A percentile compares a stretch with the other conserved stretches of the same genome.
phyloP scores from a whole-genome alignment of 768 basidiomycete species.

The Boletus reticuloceps region DNA sequence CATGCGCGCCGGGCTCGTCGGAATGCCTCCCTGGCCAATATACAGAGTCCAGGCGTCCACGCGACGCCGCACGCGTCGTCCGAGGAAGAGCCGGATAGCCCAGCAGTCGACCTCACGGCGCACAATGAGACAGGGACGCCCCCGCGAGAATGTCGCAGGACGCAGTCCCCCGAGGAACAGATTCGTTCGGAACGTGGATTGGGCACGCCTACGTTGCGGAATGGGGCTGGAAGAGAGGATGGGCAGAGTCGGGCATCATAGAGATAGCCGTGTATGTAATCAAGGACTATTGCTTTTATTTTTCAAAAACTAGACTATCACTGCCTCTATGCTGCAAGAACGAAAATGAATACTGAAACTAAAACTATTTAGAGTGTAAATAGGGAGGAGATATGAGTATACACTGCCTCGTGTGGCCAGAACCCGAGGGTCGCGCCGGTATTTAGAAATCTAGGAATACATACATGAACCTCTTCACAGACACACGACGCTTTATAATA shows the following conservation, averaged over 20 bases:
- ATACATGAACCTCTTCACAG: slow-evolving; percentile 1
- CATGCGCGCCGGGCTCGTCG: slow-evolving; percentile 72
- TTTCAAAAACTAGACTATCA: too few relatives aligned
- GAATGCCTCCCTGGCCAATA: slow-evolving; percentile 28
- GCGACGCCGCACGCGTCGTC: slow-evolving; percentile 34
- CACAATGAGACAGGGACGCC: slow-evolving; percentile 4
- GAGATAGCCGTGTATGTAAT: not conserved
- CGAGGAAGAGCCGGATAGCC: slow-evolving; percentile 41
- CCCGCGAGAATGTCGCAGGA: slow-evolving; percentile 19
- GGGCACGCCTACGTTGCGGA: slow-evolving; percentile 59
- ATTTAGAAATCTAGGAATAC: not conserved
- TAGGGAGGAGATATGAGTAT: not conserved
- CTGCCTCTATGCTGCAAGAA: too few relatives aligned
- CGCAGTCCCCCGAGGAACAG: slow-evolving; percentile 39
- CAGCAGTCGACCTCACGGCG: slow-evolving; percentile 45
- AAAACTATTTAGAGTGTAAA: not conserved
- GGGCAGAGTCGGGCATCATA: slow-evolving; percentile 8
- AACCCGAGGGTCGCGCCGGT: not conserved
- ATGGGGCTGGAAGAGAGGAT: slow-evolving; percentile 36
- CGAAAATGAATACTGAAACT: too few relatives aligned
- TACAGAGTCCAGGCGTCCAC: slow-evolving; percentile 19
- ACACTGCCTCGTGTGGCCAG: not conserved
- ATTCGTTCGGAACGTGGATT: slow-evolving; percentile 63
- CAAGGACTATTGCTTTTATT: too few relatives aligned
- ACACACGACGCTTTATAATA: slow-evolving; percentile 44